Base-by-base conservation (phyloP, 1,284 basidiomycete genomes). In the Sanghuangporus sanghuang region DNA sequence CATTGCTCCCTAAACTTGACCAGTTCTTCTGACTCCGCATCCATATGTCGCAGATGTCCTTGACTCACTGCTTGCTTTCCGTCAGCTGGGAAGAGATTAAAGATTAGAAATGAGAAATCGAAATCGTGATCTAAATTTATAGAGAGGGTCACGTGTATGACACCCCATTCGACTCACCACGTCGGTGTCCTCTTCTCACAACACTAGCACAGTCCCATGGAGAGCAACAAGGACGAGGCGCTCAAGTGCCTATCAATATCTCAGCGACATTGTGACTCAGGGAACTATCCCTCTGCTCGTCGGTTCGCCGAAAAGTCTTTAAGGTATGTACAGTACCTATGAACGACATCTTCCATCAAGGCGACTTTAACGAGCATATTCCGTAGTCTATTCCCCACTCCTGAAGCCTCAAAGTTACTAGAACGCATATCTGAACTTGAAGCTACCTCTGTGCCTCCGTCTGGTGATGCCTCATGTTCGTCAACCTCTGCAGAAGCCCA, bases 221-320 rank as follows among this genome's bases (percentile, higher is more conserved):
- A 94, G 74, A 90, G 89, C 75, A 95, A 95, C 80, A 92, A 86
- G 70, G 93, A 95, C 72, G 94, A 95, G 75, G 93, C 93, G 35
- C 75, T 90, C 62, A 87, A 90, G 70, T 93, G 90, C 72, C 81
- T 96, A 58, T 73, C 77, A 55, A 91, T 96, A 66, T 89, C 94
- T 11, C 86, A 87, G 72, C 85, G 83, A 70, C 87, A 95, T 73
- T 81, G 84, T 64, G 82, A 86, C 57, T 79, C 85, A 52, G 87
- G 85, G 60, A 94, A 95, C 75, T 77, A 86, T 62, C 67, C 86
- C 57, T 86, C 90, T 3, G 95, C 96, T 1, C 85, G 90, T 71
- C 93, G 94, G 73, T 96, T 98, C 80, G 90, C 89, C 67, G 87
- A 89, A 76, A 99, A 99, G 78, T 93, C 91, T 14, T 85, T 95